These are phyloP conservation scores for Boletus edulis DNA, from an alignment of 768 basidiomycete species.

Conservation along the genomic window DNA sequence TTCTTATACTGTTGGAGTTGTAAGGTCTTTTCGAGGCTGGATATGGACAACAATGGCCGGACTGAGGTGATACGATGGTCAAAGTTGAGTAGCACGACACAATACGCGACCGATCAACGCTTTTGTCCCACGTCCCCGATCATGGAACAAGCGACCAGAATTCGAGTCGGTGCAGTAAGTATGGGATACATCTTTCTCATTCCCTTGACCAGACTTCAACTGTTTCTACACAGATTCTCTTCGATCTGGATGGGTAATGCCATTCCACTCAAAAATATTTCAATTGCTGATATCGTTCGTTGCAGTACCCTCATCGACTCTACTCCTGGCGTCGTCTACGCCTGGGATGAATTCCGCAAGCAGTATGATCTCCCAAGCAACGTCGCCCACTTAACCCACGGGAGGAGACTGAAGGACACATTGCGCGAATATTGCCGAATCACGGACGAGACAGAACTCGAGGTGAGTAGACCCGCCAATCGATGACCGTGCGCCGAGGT, in stretches of 20 bases:
- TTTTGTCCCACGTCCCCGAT: neutral
- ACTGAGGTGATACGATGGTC: too few species aligned
- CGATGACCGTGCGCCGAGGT: neutral
- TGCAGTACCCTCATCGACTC: conserved; percentile 74
- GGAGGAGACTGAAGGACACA: conserved; percentile 74
- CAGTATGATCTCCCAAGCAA: conserved; percentile 56
- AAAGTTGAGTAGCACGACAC: too few species aligned
- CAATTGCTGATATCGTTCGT: conserved; percentile 5
- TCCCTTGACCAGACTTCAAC: neutral
- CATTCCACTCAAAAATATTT: neutral
- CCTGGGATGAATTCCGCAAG: conserved; percentile 69
- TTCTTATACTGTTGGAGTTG: conserved; percentile 17
- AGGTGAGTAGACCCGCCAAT: conserved; percentile 39
- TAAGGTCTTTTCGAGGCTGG: neutral
- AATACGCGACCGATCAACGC: too few species aligned
- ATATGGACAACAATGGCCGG: neutral
- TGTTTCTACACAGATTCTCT: conserved; percentile 48
- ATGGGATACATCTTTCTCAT: conserved; percentile 16
- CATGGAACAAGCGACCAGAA: conserved; percentile 19
- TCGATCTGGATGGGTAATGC: conserved; percentile 68
- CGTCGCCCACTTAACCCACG: conserved; percentile 65
- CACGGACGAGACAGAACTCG: conserved; percentile 51
- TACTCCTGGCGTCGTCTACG: conserved; percentile 75
- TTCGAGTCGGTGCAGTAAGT: conserved; percentile 59
- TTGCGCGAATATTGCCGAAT: conserved; percentile 67